Evolutionary conservation across 192 early-diverging fungal genomes (phyloP).

Genomic region (Backusella tuberculispora): DNA sequence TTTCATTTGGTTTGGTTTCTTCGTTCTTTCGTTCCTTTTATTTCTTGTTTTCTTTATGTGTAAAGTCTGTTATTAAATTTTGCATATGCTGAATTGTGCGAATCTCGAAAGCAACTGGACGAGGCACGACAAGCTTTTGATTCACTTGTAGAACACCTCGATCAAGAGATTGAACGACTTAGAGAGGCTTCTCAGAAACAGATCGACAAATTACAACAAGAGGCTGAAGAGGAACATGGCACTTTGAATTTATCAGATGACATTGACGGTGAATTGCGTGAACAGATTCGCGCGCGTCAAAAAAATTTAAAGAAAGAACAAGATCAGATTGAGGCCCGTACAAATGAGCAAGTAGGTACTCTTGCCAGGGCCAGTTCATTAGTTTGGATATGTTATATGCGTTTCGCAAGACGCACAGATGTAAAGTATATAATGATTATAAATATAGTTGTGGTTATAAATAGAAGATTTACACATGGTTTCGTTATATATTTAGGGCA

Average conservation of each 20-base stretch:
- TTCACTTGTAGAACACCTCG: conserved; percentile 45
- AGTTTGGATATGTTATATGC: conserved; percentile 91
- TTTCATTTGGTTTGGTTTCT: not conserved
- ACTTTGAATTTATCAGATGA: conserved; percentile 50
- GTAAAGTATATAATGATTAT: conserved; percentile 48
- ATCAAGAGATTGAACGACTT: conserved; percentile 46
- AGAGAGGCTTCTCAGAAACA: conserved; percentile 44
- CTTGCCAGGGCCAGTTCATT: conserved; percentile 64
- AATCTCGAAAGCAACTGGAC: conserved; percentile 60
- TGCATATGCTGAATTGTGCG: conserved; percentile 72
- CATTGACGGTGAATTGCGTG: conserved; percentile 61
- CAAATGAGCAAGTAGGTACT: conserved; percentile 56
- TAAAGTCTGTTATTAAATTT: conserved; percentile 71
- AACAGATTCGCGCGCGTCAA: conserved; percentile 51
- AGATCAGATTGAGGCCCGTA: conserved; percentile 59
- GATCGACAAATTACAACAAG: conserved; percentile 46
- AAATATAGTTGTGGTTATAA: not conserved
- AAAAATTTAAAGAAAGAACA: conserved; percentile 65
- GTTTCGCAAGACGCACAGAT: conserved; percentile 76
- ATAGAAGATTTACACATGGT: not conserved
- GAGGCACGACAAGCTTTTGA: conserved; percentile 63
- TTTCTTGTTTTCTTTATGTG: not conserved
- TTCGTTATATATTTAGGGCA: conserved; percentile 50
- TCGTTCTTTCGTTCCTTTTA: not conserved
- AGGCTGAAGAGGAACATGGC: conserved; percentile 47